These are phyloP conservation scores for Amylostereum chailletii DNA, from an alignment of 1,284 basidiomycete genomes.

Conservation along the genomic window DNA sequence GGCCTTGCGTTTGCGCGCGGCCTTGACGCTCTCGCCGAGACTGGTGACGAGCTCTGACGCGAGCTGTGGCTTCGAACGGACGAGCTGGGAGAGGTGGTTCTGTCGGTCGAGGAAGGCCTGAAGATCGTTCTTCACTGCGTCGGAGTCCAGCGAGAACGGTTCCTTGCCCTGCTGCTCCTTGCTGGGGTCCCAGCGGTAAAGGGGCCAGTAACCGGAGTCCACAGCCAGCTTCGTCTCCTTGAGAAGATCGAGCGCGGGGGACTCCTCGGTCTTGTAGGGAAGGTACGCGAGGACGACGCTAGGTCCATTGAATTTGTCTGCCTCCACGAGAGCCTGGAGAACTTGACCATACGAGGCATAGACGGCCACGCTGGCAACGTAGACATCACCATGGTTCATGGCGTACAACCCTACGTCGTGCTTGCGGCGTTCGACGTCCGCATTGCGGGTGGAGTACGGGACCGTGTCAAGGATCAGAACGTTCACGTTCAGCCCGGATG, in stretches of 20 bases:
- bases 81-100: slow-evolving; percentile 92
- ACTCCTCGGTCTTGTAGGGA: slow-evolving; percentile 75
- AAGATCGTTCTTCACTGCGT: slow-evolving; percentile 91
- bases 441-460: slow-evolving; percentile 76
- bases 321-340: slow-evolving; percentile 87
- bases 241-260: slow-evolving; percentile 80
- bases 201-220: slow-evolving; percentile 95
- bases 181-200: slow-evolving; percentile 95
- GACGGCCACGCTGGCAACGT: slow-evolving; percentile 91
- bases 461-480: slow-evolving; percentile 92
- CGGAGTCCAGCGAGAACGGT: slow-evolving; percentile 90
- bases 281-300: slow-evolving; percentile 93
- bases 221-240: slow-evolving; percentile 98
- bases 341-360: slow-evolving; percentile 96
- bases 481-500: slow-evolving; percentile 89
- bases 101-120: slow-evolving; percentile 93
- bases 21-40: slow-evolving; percentile 78
- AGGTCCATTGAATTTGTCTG: slow-evolving; percentile 85
- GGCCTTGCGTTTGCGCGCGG: slow-evolving; percentile 78
- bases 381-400: slow-evolving; percentile 97
- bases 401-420: slow-evolving; percentile 95
- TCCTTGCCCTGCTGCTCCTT: slow-evolving; percentile 71
- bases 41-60: slow-evolving; percentile 81
- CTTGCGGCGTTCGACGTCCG: slow-evolving; percentile 71
- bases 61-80: slow-evolving; percentile 72